Percentiles rank a stretch among this genome's conserved stretches.
These are phyloP conservation scores for Plantago elongata DNA, from an alignment of 257 asterid genomes.

Conservation along the genomic window DNA sequence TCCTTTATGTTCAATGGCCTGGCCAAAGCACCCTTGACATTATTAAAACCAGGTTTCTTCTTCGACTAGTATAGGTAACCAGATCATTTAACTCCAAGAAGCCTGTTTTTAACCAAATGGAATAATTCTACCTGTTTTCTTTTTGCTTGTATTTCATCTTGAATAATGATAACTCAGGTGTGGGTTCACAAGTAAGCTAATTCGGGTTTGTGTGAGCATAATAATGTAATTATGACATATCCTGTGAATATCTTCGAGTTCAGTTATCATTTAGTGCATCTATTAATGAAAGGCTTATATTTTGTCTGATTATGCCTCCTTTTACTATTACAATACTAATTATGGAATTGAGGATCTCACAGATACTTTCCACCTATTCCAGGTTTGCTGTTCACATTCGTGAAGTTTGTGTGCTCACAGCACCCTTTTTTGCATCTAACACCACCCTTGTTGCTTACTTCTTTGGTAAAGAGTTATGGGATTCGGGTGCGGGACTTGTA, in stretches of 20 bases:
- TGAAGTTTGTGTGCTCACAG: conserved; percentile 98
- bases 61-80: too few relatives aligned
- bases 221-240: background rate
- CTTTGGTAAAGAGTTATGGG: conserved; percentile 98
- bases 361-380: conserved; percentile 23
- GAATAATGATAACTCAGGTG: too few relatives aligned
- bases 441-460: conserved; percentile 98
- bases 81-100: too few relatives aligned
- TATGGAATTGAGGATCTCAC: conserved; percentile 17
- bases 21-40: too few relatives aligned
- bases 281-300: background rate
- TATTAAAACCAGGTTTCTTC: too few relatives aligned
- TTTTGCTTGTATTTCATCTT: too few relatives aligned
- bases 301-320: background rate
- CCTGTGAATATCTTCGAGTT: background rate
- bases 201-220: too few relatives aligned
- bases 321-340: background rate
- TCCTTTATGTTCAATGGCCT: too few relatives aligned
- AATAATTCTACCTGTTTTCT: too few relatives aligned
- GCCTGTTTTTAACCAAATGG: too few relatives aligned
- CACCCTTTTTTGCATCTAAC: conserved; percentile 96
- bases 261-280: background rate
- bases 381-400: conserved; percentile 99
- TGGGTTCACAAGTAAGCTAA: too few relatives aligned
- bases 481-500: conserved; percentile 97